Base-by-base conservation (phyloP, 2,329 filamentous ascomycete genomes). In the Aspergillus ochraceus region DNA sequence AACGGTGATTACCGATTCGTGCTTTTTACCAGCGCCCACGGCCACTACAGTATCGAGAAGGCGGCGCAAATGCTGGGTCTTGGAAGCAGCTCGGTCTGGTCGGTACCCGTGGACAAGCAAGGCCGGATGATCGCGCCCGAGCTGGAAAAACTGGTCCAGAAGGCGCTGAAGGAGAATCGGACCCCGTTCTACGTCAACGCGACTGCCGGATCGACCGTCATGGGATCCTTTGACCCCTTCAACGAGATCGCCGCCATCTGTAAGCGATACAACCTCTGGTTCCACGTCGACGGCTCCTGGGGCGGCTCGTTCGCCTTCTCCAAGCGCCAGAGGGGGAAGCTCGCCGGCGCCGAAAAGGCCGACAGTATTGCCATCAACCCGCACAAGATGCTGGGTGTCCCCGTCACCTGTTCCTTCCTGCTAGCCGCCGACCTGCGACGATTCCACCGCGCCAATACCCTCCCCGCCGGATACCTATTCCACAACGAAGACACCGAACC, bases 321-420 rank as follows among this genome's bases (percentile, higher is more conserved):
- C 0, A 69, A 81, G n/a, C 78, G 78, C 59, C 88, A 90, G 49
- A 80, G 79, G 50, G 68, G 78, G 56, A 90, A 92, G 71, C 79
- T 98, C 10, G 74, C 79, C 1, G 94, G 94, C 14, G 81, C 84
- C 2, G 83, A 92, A 49, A 82, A 89, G 46, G 95, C 93, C 10
- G 85, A 97, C 76, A 91, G 88, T 14, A 81, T 98, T 45, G 91
- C 92, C 2, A 85, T 97, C 57, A 98, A 96, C 76, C 93, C 95
- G 59, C 95, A 99, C 79, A 98, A 98, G 79, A 98, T 98, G 95
- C 85, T 98, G 72, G 91, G 91, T 60, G 90, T 92, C 2, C 94
- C 95, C 0, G 80, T 96, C 46, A 97, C 93, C 0, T 98, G 93
- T 78, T 93, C 90, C 0, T 97, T 96, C 79, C 84, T 99, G 4